These are phyloP conservation scores for Rhynchospora breviuscula DNA, from an alignment of 176 grass and related monocot species.

Conservation along the genomic window DNA sequence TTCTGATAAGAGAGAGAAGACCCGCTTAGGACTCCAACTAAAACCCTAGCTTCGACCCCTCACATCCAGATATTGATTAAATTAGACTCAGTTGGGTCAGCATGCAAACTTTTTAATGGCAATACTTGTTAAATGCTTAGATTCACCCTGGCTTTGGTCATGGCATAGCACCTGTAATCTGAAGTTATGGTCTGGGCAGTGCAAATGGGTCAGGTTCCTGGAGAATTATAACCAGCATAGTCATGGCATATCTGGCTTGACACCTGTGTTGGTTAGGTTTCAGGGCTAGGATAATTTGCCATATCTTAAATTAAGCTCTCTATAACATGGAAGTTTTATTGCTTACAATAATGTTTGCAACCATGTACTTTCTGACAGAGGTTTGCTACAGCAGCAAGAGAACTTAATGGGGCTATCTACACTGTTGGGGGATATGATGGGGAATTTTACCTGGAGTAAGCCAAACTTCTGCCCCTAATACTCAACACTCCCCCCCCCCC, in stretches of 20 bases:
- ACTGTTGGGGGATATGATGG: constrained; percentile 78
- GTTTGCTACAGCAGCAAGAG: constrained; percentile 54
- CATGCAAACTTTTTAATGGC: neutral
- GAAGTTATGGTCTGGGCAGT: too few species aligned
- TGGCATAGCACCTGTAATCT: too few species aligned
- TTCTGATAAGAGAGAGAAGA: too few species aligned
- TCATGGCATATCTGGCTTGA: too few species aligned
- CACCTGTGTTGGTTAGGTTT: neutral
- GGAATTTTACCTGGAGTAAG: constrained; percentile 53
- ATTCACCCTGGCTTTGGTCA: too few species aligned
- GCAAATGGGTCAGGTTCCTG: neutral
- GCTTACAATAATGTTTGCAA: neutral
- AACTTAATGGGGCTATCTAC: constrained; percentile 47
- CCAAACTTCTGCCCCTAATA: neutral
- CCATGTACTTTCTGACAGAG: constrained; percentile 41
- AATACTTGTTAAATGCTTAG: too few species aligned
- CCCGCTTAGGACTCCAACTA: too few species aligned
- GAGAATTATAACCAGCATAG: too few species aligned
- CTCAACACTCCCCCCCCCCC: neutral
- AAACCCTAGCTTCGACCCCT: too few species aligned
- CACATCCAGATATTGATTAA: neutral
- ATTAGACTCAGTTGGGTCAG: neutral
- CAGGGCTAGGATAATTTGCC: neutral
- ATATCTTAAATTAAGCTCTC: neutral
- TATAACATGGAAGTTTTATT: neutral